phyloP scores from a whole-genome alignment of 805 yeast genomes.

The Komagataella mondaviorum region DNA sequence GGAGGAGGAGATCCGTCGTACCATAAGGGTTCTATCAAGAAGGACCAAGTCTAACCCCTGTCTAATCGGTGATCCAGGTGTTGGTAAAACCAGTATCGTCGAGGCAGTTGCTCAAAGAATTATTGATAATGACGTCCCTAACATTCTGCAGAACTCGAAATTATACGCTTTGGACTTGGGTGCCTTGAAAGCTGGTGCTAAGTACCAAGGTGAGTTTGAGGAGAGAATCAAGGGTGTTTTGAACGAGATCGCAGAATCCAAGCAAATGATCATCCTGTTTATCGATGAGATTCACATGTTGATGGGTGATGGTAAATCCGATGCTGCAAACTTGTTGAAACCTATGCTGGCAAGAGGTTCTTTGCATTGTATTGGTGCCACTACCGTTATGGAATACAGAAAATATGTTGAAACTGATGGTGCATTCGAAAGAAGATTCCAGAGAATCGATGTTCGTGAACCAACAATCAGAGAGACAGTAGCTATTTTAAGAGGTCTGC shows the following conservation, averaged over 20 bases:
- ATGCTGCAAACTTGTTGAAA: constrained; percentile 91
- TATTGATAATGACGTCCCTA: constrained; percentile 90
- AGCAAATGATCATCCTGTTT: constrained; percentile 76
- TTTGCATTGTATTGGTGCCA: constrained; percentile 96
- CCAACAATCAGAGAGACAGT: constrained; percentile 88
- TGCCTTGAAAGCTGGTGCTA: constrained; percentile 96
- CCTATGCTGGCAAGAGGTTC: constrained; percentile 96
- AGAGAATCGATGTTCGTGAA: constrained; percentile 90
- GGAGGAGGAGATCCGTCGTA: constrained; percentile 94
- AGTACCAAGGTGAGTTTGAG: constrained; percentile 96
- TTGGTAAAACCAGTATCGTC: constrained; percentile 95
- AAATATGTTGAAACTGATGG: constrained; percentile 91
- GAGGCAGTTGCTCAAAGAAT: constrained; percentile 98
- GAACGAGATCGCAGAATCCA: constrained; percentile 83
- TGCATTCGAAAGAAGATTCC: constrained; percentile 97
- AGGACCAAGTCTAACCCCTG: constrained; percentile 96
- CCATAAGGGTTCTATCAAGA: constrained; percentile 91
- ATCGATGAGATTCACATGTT: constrained; percentile 98
- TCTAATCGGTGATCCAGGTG: constrained; percentile 97
- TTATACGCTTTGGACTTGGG: constrained; percentile 88
- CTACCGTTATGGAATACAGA: constrained; percentile 90
- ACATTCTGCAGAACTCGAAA: constrained; percentile 66
- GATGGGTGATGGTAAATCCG: constrained; percentile 98
- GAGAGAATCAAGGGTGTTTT: constrained; percentile 95
- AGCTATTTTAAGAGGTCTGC: constrained; percentile 92